Evolutionary conservation across 2,329 filamentous ascomycete species (phyloP), one percentile per base, ranked within the genome.

Genomic region (Aspergillus novoparasiticus): DNA sequence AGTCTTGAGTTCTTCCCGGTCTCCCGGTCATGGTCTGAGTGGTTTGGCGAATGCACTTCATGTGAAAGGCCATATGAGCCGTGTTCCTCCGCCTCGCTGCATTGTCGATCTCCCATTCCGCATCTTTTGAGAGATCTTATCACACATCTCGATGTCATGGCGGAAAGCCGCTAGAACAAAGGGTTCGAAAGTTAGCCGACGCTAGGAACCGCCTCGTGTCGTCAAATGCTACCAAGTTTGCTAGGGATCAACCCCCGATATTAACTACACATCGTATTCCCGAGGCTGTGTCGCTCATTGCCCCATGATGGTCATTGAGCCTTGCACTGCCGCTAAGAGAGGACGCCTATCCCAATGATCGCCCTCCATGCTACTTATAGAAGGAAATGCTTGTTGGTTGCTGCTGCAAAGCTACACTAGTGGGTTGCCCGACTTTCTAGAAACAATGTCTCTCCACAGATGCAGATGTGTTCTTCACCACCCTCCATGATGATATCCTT

Each of bases 241-340:
- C 32, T 12, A 28, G 39, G 16, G 57, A 51, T 50, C 43, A 41
- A 16, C 28, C 32, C 39, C 26, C 12, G 23, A 32, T 16, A 23
- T 14, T 34, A 34, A 50, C n/a, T 9, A 26, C 45, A 14, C 19
- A 30, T 50, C 50, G 45, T 57, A n/a, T 48, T 43, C 6, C 14
- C 32, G 53, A 48, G 60, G 56, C 56, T 59, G 56, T 62, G 60
- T 59, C 19, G 16, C 28, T 21, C 10, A 23, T 55, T 55, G 56
- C 53, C 59, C 59, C 43, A 28, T 50, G 32, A 57, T 50, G 9
- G 8, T 6, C 28, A 43, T 58, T 56, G 39, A 62, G 60, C 60
- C 56, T 58, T 62, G 56, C 56, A 58, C 48, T 46, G 48, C 46
- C 57, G 57, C 51, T 26, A 56, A 32, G 50, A 50, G 11, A 36